Evolutionary conservation across 129 eudicot species (phyloP).

Genomic region (Solidago caesia): DNA sequence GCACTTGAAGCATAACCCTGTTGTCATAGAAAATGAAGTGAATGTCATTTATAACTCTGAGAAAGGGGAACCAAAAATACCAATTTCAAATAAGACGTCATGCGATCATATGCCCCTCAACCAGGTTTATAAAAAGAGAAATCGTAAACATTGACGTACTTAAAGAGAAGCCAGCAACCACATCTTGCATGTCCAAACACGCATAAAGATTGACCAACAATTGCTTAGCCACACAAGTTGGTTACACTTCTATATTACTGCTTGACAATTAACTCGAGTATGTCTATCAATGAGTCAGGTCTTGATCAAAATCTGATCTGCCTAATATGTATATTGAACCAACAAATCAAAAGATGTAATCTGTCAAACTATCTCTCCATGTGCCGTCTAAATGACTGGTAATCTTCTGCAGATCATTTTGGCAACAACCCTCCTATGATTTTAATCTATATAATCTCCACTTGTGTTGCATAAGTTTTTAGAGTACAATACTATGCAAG

Average conservation of each 20-base stretch:
- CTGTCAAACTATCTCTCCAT: neutral
- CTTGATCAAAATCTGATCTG: neutral
- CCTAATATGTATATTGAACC: neutral
- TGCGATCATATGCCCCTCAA: neutral
- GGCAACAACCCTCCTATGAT: neutral
- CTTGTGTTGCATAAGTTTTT: neutral
- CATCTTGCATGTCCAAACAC: neutral
- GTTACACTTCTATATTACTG: neutral
- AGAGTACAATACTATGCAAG: neutral
- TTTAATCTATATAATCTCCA: neutral
- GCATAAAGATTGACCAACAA: neutral
- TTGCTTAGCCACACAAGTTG: neutral
- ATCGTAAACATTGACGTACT: neutral
- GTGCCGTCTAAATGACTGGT: neutral
- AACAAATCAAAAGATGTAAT: neutral
- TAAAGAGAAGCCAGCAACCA: neutral
- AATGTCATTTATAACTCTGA: neutral
- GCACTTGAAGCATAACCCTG: slow-evolving; percentile 3
- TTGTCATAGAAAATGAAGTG: neutral
- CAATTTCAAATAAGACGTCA: neutral
- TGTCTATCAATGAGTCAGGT: neutral
- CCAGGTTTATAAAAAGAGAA: neutral
- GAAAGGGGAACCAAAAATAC: neutral
- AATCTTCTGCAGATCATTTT: neutral
- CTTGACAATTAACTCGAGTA: too few species aligned